These are phyloP conservation scores for Sarocladium strictum DNA, from an alignment of 2,329 filamentous ascomycete species.

Conservation along the genomic window DNA sequence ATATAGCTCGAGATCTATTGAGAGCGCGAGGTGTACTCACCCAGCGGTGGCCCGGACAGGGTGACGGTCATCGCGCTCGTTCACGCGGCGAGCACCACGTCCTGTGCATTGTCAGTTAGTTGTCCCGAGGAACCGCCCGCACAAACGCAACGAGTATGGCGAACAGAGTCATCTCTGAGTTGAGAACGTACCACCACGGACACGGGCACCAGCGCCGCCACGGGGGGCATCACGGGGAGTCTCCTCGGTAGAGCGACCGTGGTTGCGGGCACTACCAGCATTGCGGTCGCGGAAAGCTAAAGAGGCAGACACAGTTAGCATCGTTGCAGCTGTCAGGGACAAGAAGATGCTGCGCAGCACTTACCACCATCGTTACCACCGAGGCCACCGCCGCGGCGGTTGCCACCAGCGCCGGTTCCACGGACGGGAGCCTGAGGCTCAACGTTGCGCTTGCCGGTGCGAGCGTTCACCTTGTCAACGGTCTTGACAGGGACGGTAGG, in stretches of 20 bases:
- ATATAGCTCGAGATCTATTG: not conserved
- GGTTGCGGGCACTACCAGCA: constrained; percentile 77
- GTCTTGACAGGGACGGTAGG: constrained; percentile 80
- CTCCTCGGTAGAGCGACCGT: constrained; percentile 74
- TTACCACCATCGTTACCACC: constrained; percentile 83
- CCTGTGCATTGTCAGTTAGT: constrained; percentile 27
- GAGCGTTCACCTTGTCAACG: constrained; percentile 74
- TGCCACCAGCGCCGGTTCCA: constrained; percentile 32
- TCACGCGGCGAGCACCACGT: constrained; percentile 47
- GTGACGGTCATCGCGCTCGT: constrained; percentile 53
- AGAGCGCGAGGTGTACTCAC: constrained; percentile 30
- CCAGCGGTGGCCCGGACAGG: constrained; percentile 33
- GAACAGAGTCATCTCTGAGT: no score
- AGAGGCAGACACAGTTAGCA: constrained; percentile 13
- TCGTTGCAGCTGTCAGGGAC: not conserved
- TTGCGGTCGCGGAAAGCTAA: constrained; percentile 85
- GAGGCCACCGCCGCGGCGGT: constrained; percentile 48
- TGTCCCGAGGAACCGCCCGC: not conserved
- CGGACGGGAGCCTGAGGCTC: constrained; percentile 62
- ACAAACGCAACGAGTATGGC: not conserved
- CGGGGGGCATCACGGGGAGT: constrained; percentile 47
- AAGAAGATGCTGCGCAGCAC: constrained; percentile 24
- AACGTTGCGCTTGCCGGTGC: constrained; percentile 79
- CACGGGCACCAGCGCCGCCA: constrained; percentile 59
- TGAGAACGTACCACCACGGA: constrained; percentile 50